These are phyloP conservation scores for Daedaleopsis nitida DNA, from an alignment of 768 basidiomycete genomes.

Conservation along the genomic window DNA sequence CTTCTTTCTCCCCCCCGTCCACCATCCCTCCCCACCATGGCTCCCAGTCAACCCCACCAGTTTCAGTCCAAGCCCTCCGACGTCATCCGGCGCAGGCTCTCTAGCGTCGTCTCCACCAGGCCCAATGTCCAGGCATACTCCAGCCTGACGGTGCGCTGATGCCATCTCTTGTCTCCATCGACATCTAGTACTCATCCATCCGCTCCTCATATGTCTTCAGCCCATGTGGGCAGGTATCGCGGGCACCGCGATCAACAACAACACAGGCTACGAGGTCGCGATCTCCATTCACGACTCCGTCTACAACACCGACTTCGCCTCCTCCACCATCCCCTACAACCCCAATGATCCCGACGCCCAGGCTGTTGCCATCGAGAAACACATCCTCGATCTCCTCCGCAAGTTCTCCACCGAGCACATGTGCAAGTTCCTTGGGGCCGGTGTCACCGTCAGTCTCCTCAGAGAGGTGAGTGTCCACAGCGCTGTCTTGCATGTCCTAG, in stretches of 20 bases:
- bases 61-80: conserved; percentile 70
- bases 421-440: conserved; percentile 86
- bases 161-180: conserved; percentile 20
- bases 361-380: conserved; percentile 60
- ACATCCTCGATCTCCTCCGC: conserved; percentile 64
- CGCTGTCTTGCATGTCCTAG: conserved; percentile 5
- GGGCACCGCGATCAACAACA: conserved; percentile 59
- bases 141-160: conserved; percentile 57
- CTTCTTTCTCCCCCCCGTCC: conserved; percentile 12
- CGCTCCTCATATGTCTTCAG: conserved; percentile 40
- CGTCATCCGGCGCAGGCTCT: conserved; percentile 68
- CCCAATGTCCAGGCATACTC: conserved; percentile 60
- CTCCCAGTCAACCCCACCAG: conserved; percentile 39
- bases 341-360: conserved; percentile 54
- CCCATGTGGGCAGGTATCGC: conserved; percentile 90
- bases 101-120: conserved; percentile 49
- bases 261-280: conserved; percentile 67
- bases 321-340: conserved; percentile 54
- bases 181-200: conserved; percentile 11
- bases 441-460: conserved; percentile 71
- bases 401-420: conserved; percentile 76
- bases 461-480: conserved; percentile 52
- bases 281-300: conserved; percentile 84
- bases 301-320: conserved; percentile 79
- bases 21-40: conserved; percentile 44